A percentile compares a stretch with the other conserved stretches of the same genome.
Evolutionary conservation across 2,329 filamentous ascomycete species (phyloP).

Genomic region (Didymellaceae sp.): DNA sequence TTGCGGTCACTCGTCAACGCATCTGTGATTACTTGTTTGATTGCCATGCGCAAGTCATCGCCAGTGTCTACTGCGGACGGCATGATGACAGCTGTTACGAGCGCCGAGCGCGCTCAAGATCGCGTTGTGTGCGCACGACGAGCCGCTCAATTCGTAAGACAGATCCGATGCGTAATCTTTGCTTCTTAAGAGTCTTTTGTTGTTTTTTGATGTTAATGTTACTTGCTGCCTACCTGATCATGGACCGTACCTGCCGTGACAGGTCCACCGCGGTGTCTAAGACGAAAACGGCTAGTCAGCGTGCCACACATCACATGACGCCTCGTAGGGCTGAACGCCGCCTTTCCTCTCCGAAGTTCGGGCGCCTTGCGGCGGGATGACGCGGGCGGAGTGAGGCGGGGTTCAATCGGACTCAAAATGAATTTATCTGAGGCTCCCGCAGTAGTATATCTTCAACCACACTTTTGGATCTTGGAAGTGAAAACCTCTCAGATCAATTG

Average conservation of each 20-base stretch:
- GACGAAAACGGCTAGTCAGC: not conserved
- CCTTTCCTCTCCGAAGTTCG: constrained; percentile 9
- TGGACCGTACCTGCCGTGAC: constrained; percentile 23
- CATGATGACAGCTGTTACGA: constrained; percentile 32
- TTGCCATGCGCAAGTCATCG: constrained; percentile 57
- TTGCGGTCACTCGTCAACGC: not conserved
- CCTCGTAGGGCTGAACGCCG: constrained; percentile 4
- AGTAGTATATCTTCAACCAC: constrained; percentile 31
- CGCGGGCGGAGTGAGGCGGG: constrained; percentile 30
- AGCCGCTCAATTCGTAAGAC: no score
- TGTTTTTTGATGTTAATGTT: constrained; percentile 15
- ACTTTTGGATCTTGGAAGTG: constrained; percentile 19
- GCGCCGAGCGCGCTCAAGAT: constrained; percentile 5
- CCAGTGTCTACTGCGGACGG: constrained; percentile 51
- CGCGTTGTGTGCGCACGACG: not conserved
- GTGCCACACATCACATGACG: constrained; percentile 12
- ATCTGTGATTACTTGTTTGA: constrained; percentile 54
- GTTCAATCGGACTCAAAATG: constrained; percentile 39
- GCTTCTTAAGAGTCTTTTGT: not conserved
- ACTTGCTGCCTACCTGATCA: constrained; percentile 24
- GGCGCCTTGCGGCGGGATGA: constrained; percentile 37
- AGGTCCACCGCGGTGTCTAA: constrained; percentile 7
- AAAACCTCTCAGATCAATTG: constrained; percentile 15
- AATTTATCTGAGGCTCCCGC: constrained; percentile 15
- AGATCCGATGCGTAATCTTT: no score